Evolutionary conservation across 2,329 filamentous ascomycete genomes (phyloP).

Genomic region (Albophoma yamanashiensis): DNA sequence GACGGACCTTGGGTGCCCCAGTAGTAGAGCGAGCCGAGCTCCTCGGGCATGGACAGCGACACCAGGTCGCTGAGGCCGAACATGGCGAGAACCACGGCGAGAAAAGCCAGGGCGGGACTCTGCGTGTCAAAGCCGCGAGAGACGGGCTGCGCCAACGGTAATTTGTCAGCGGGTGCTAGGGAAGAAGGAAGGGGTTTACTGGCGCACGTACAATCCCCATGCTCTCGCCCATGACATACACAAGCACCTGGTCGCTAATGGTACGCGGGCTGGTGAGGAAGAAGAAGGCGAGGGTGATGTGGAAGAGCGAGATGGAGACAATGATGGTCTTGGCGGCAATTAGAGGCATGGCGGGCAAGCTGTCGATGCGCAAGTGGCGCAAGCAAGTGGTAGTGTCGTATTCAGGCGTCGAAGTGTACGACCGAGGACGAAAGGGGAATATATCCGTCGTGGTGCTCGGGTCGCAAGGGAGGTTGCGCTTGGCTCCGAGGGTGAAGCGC

Average conservation of each 20-base stretch:
- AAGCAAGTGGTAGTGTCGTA: not conserved
- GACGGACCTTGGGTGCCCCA: constrained; percentile 55
- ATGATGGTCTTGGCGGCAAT: constrained; percentile 75
- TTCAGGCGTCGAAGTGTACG: no score
- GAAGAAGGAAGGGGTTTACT: not conserved
- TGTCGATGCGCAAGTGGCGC: not conserved
- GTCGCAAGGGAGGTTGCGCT: not conserved
- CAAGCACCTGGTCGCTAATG: constrained; percentile 69
- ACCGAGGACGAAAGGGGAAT: not conserved
- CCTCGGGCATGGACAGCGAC: constrained; percentile 57
- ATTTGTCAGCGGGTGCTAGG: not conserved
- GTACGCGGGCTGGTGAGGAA: constrained; percentile 64
- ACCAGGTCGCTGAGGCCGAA: constrained; percentile 54
- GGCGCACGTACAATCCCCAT: constrained; percentile 58
- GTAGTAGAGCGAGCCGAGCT: constrained; percentile 50
- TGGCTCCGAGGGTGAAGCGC: not conserved
- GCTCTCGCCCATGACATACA: constrained; percentile 72
- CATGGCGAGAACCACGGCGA: constrained; percentile 56
- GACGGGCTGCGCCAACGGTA: constrained; percentile 36
- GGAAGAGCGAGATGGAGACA: constrained; percentile 71
- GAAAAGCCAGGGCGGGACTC: constrained; percentile 61
- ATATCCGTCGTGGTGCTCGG: not conserved
- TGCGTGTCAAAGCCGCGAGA: constrained; percentile 57
- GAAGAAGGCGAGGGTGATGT: constrained; percentile 74
- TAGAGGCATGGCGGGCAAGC: constrained; percentile 54